Conservation (phyloP, 108 stramenopile genomes). For the Chaetoceros tenuissimus region DNA sequence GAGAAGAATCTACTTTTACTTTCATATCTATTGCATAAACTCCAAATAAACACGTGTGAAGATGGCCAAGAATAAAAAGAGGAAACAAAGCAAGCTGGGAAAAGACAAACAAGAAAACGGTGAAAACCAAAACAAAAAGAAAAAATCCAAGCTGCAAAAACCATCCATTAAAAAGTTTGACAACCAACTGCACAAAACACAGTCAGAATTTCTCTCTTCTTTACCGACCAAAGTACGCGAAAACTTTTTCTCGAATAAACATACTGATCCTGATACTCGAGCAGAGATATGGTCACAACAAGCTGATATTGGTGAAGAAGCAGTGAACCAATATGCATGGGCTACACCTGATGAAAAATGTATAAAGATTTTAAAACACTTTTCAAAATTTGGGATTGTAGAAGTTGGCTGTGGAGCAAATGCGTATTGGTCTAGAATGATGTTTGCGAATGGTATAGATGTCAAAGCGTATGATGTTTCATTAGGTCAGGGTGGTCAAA, state of each 20-base stretch:
- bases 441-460: constrained; percentile 48
- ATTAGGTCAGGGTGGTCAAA: constrained; percentile 46
- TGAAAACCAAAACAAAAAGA: too few species aligned
- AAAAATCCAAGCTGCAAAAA: too few species aligned
- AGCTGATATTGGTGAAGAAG: constrained; percentile 67
- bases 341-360: constrained; percentile 58
- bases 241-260: constrained; percentile 50
- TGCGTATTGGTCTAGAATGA: constrained; percentile 68
- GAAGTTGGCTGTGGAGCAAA: constrained; percentile 83
- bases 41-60: too few species aligned
- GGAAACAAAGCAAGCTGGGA: too few species aligned
- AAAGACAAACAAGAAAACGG: too few species aligned
- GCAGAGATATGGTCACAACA: constrained; percentile 70
- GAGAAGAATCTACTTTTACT: too few species aligned
- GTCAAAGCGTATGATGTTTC: constrained; percentile 62
- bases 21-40: too few species aligned
- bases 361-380: constrained; percentile 49
- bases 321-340: constrained; percentile 73
- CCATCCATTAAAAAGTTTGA: too few species aligned
- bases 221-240: constrained; percentile 29
- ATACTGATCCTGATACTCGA: constrained; percentile 33
- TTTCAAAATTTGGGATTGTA: constrained; percentile 36
- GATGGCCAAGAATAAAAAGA: too few species aligned
- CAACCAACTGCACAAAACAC: constrained; percentile 48
- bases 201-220: constrained; percentile 34